Base-by-base conservation (phyloP, 164 flowering plant species). In the Dillenia turbinata region DNA sequence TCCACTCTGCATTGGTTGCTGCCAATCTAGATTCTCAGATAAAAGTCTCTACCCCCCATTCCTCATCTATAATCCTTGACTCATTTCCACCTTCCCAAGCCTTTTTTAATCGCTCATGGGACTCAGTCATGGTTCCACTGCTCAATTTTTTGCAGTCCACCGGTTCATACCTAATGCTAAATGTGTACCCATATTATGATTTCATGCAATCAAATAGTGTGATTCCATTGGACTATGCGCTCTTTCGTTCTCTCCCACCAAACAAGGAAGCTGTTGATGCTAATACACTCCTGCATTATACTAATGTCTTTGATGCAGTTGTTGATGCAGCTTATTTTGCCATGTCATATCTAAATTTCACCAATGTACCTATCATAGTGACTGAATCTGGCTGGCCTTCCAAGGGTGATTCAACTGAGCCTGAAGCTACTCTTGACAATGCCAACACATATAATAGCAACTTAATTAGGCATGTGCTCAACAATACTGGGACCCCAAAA, bases 11-110 rank as follows among this genome's bases (percentile, higher is more conserved):
- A 8, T 88, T 90, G 19, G 80, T 87, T 47, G 93, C 96, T 6
- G 68, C 96, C 9, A 84, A 85, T 66, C 93, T 89, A 9, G 86
- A 90, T 54, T 65, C 73, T 24, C 78, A 76, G 56, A 71, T 90
- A 58, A 90, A 85, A 75, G 92, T 87, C 52, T 85, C 92, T 5
- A 85, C 94, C 8, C 90, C 96, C n/a, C 92, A 78, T 47, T 68
- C 96, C 14, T 85, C 96, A 46, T 80, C 91, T 19, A 77, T 90
- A 47, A 87, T 90, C 57, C 80, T 90, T 6, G 96, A 90, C 64
- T 87, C 96, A 0, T 90, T 87, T 66, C 96, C 96, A 47, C 96
- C 96, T 47, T 90, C 94, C 44, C 94, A 87, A 67, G 93, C 96
- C 49, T 90, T 90, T 71, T 90, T 90, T 63, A 90, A 90, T 66